Percentiles rank a stretch among this genome's conserved stretches.
phyloP scores from a whole-genome alignment of 768 basidiomycete genomes.

The Suillus variegatus region DNA sequence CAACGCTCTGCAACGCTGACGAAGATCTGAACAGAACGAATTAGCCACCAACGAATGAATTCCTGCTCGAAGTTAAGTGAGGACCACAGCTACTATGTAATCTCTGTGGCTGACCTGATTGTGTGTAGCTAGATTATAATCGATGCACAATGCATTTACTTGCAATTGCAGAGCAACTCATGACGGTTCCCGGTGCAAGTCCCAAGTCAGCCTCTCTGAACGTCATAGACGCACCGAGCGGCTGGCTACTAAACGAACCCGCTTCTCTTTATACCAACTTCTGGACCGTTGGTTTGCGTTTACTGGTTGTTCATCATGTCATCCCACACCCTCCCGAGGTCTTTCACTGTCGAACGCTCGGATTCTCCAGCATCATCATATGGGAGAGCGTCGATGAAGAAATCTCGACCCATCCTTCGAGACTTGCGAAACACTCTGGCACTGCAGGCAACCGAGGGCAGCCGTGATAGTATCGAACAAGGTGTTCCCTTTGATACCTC shows the following conservation, averaged over 20 bases:
- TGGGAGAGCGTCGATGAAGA: not conserved
- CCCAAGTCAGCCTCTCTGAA: not conserved
- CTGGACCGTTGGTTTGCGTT: too few species aligned
- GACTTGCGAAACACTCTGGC: constrained; percentile 19
- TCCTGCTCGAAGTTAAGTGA: not conserved
- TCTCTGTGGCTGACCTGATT: not conserved
- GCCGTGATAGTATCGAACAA: constrained; percentile 18
- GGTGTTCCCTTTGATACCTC: not conserved
- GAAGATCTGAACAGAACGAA: not conserved
- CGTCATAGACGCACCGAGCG: not conserved
- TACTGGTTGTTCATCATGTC: not conserved
- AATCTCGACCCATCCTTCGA: constrained; percentile 17
- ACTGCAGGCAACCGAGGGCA: constrained; percentile 13
- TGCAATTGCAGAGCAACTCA: not conserved
- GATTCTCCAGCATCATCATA: not conserved
- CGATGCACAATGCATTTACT: not conserved
- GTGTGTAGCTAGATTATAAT: not conserved
- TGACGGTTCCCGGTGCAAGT: not conserved
- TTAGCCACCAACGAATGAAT: not conserved
- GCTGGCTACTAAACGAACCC: not conserved
- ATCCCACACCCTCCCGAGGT: not conserved
- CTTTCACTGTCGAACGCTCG: not conserved
- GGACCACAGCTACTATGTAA: not conserved
- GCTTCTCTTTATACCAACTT: not conserved
- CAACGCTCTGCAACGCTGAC: not conserved